Conservation (phyloP, 495 filamentous ascomycete species). For the Hypoxylon crocopeplum region DNA sequence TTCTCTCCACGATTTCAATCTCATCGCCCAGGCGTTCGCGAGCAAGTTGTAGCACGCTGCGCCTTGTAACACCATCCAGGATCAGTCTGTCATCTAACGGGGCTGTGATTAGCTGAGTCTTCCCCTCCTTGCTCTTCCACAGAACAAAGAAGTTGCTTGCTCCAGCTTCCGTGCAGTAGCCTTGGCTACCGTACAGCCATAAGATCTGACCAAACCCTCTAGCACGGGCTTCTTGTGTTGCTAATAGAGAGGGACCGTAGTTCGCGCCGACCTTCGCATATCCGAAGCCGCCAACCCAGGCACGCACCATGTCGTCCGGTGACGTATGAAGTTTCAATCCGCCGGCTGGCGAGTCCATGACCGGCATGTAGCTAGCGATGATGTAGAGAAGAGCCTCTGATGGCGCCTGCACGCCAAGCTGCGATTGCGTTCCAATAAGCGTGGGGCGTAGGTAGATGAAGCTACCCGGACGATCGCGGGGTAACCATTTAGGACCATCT, state of each 20-base stretch:
- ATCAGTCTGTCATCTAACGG: constrained; percentile 82
- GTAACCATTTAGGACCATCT: constrained; percentile 82
- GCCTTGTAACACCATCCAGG: constrained; percentile 81
- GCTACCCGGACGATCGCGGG: constrained; percentile 65
- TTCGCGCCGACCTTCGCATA: constrained; percentile 92
- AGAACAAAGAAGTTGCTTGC: constrained; percentile 92
- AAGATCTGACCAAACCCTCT: constrained; percentile 85
- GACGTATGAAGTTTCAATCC: constrained; percentile 82
- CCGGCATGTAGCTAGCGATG: constrained; percentile 76
- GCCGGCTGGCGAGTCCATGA: constrained; percentile 57
- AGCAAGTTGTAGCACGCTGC: constrained; percentile 78
- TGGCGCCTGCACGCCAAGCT: constrained; percentile 82
- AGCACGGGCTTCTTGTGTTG: constrained; percentile 70
- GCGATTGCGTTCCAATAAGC: constrained; percentile 79
- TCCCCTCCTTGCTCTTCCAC: constrained; percentile 72
- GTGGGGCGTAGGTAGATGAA: constrained; percentile 85
- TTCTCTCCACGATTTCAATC: constrained; percentile 76
- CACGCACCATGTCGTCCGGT: constrained; percentile 74
- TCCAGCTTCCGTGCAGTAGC: constrained; percentile 87
- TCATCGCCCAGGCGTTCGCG: constrained; percentile 65
- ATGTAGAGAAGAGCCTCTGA: constrained; percentile 85
- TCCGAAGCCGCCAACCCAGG: constrained; percentile 85
- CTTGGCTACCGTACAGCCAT: constrained; percentile 83
- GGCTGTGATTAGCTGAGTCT: constrained; percentile 79
- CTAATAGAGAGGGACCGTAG: constrained; percentile 81